Conservation (phyloP, 2,329 filamentous ascomycete species). For the Fusarium tuaranense region DNA sequence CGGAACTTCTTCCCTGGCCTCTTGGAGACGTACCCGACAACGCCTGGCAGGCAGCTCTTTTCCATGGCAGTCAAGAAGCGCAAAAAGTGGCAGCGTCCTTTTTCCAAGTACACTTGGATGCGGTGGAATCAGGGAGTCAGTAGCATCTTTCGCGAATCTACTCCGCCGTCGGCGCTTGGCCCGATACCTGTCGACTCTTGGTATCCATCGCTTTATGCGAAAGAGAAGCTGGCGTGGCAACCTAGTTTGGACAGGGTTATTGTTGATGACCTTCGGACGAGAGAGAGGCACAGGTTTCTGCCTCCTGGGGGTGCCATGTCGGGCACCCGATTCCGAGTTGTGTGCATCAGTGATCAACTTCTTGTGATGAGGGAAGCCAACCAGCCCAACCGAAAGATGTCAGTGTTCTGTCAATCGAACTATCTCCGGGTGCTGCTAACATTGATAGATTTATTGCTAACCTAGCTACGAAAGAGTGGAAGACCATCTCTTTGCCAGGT, state of each 20-base stretch:
- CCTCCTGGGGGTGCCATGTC: conserved; percentile 30
- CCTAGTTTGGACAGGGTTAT: conserved; percentile 31
- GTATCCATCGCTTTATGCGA: conserved; percentile 35
- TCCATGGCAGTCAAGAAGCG: conserved; percentile 17
- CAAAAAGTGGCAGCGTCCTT: conserved; percentile 23
- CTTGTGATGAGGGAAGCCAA: conserved; percentile 24
- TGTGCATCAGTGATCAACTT: conserved; percentile 36
- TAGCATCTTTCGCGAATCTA: conserved; percentile 5
- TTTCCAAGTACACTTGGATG: conserved; percentile 9
- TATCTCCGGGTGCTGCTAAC: background rate
- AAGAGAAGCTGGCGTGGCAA: conserved; percentile 46
- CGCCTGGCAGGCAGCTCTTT: conserved; percentile 20
- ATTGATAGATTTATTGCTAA: conserved; percentile 37
- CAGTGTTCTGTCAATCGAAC: background rate
- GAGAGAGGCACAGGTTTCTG: conserved; percentile 34
- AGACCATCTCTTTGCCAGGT: conserved; percentile 34
- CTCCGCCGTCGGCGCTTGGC: background rate
- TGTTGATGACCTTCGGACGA: conserved; percentile 40
- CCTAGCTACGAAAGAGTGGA: conserved; percentile 30
- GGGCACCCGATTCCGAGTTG: conserved; percentile 27
- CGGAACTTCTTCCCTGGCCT: conserved; percentile 46
- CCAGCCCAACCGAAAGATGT: background rate
- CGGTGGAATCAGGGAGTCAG: conserved; percentile 30
- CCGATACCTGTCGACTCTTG: background rate
- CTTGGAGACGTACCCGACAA: conserved; percentile 26